Percentiles rank a stretch among this genome's conserved stretches.
phyloP scores from a whole-genome alignment of 2,329 filamentous ascomycete species.

The Botryosphaeria dothidea region DNA sequence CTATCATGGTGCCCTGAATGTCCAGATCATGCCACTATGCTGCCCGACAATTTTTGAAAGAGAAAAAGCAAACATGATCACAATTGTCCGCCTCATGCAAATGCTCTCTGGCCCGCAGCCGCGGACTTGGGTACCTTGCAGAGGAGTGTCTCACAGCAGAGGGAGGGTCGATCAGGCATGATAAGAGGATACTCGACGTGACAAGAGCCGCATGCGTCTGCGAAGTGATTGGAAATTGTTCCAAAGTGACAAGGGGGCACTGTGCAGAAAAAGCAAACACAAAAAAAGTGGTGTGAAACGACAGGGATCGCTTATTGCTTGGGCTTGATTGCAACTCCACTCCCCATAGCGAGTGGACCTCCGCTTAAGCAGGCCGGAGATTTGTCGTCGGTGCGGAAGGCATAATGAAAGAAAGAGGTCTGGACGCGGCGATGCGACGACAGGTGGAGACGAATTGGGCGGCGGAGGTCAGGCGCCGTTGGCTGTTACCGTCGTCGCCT shows the following conservation, averaged over 20 bases:
- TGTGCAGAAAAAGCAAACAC: background rate
- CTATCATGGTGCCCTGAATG: background rate
- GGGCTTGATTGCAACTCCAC: background rate
- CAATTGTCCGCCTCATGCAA: background rate
- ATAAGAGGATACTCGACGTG: background rate
- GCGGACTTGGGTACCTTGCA: constrained; percentile 5
- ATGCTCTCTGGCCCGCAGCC: background rate
- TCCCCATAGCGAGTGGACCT: background rate
- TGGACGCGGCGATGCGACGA: background rate
- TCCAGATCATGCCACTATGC: background rate
- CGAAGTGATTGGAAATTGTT: background rate
- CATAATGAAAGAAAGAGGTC: background rate
- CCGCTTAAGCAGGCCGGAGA: background rate
- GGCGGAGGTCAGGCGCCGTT: background rate
- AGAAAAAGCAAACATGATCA: background rate
- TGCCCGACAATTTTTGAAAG: background rate
- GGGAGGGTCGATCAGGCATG: background rate
- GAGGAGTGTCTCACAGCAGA: background rate
- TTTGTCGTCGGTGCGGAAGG: background rate
- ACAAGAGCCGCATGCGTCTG: background rate
- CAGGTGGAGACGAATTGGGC: background rate
- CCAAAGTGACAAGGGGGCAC: background rate
- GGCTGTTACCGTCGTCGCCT: background rate
- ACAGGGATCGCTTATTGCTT: background rate
- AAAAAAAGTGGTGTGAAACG: constrained; percentile 1